Conservation (phyloP, 805 yeast species). For the Lachancea fermentati region DNA sequence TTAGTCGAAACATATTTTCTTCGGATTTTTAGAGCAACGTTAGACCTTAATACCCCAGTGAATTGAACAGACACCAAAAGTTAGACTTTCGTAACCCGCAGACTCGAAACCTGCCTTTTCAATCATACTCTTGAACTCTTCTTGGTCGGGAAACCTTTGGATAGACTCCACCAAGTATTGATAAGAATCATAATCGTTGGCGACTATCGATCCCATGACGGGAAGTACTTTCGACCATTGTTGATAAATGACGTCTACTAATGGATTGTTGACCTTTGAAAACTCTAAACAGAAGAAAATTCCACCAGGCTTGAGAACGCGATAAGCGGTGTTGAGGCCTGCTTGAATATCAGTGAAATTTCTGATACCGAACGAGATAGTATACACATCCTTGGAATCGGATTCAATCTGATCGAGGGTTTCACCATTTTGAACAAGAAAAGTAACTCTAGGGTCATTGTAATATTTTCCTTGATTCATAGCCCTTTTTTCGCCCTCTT, state of each 20-base stretch:
- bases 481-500: conserved; percentile 82
- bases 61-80: conserved; percentile 93
- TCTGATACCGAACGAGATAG: conserved; percentile 96
- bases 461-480: conserved; percentile 50
- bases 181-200: conserved; percentile 92
- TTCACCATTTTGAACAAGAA: conserved; percentile 92
- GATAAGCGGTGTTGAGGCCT: conserved; percentile 90
- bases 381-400: conserved; percentile 88
- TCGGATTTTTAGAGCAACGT: too few relatives aligned
- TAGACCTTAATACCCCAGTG: conserved; percentile 90
- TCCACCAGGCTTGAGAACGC: conserved; percentile 96
- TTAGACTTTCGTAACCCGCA: conserved; percentile 86
- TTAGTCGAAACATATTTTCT: background rate
- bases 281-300: conserved; percentile 95
- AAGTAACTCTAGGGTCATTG: conserved; percentile 55
- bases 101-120: conserved; percentile 94
- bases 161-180: conserved; percentile 95
- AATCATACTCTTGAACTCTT: conserved; percentile 84
- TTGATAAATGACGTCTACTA: conserved; percentile 71
- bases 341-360: conserved; percentile 93
- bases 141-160: conserved; percentile 86
- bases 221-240: conserved; percentile 87
- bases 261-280: conserved; percentile 79
- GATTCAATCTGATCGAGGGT: conserved; percentile 74
- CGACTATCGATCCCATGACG: conserved; percentile 90